Percentiles rank a stretch among this genome's conserved stretches.
These are phyloP conservation scores for Lyophyllum semitale DNA, from an alignment of 768 basidiomycete genomes.

Conservation along the genomic window DNA sequence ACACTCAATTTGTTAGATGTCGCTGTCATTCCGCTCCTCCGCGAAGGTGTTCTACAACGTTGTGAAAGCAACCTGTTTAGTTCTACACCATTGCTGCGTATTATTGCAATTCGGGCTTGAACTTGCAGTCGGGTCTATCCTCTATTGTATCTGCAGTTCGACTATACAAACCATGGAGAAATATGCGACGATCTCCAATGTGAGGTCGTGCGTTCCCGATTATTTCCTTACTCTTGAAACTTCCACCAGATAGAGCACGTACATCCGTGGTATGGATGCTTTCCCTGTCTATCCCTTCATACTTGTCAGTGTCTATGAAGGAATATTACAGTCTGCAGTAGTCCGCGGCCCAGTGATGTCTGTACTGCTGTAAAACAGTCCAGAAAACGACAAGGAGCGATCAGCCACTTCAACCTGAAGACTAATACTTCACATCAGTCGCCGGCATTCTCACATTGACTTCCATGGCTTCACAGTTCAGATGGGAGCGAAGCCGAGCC, in stretches of 20 bases:
- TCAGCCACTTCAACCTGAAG: no score
- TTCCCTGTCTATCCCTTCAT: neutral
- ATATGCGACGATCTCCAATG: neutral
- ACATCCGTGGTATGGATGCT: neutral
- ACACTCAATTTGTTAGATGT: neutral
- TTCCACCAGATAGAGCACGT: no score
- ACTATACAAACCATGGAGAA: neutral
- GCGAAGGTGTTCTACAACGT: neutral
- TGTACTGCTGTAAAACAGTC: no score
- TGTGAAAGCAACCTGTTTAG: neutral
- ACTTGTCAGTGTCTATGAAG: no score
- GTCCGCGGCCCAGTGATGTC: neutral
- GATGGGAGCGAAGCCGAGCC: conserved; percentile 56
- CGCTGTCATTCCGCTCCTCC: neutral
- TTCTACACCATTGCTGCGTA: neutral
- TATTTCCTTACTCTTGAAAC: neutral
- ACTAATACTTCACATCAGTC: no score
- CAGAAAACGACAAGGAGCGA: no score
- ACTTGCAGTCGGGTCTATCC: neutral
- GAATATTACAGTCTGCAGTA: neutral
- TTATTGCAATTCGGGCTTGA: neutral
- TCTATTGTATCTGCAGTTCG: neutral
- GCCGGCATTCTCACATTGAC: no score
- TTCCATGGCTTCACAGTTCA: no score
- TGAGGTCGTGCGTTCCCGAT: neutral